Conservation (phyloP, 1,284 basidiomycete species). For the Ganoderma leucocontextum region DNA sequence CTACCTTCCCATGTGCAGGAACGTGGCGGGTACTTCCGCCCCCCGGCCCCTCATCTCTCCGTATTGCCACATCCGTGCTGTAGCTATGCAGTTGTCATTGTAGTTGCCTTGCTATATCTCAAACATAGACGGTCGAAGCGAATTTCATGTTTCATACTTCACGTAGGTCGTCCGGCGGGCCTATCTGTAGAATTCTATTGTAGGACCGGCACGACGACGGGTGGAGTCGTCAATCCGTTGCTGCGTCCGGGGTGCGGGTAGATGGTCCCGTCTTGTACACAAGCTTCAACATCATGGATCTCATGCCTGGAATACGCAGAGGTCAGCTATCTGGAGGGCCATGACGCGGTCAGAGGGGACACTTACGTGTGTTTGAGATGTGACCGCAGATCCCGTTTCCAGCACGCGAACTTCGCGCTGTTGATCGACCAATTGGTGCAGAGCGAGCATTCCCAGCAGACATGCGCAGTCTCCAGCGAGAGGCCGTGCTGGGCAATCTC, state of each 20-base stretch:
- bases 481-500: neutral
- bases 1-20: neutral
- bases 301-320: neutral
- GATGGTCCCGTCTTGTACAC: neutral
- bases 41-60: neutral
- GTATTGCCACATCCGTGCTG: neutral
- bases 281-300: neutral
- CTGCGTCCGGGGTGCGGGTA: neutral
- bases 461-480: neutral
- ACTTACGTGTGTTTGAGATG: neutral
- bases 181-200: neutral
- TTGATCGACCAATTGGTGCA: neutral
- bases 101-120: neutral
- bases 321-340: neutral
- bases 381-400: neutral
- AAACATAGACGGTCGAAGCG: neutral
- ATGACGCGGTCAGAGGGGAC: neutral
- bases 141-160: neutral
- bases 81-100: slow-evolving; percentile 2
- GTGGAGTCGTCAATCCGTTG: neutral
- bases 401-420: no score
- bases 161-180: neutral
- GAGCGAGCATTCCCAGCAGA: neutral
- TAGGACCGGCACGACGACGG: neutral
- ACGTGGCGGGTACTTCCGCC: neutral